Base-by-base conservation (phyloP, 1,284 basidiomycete genomes). In the Malassezia dermatis region DNA sequence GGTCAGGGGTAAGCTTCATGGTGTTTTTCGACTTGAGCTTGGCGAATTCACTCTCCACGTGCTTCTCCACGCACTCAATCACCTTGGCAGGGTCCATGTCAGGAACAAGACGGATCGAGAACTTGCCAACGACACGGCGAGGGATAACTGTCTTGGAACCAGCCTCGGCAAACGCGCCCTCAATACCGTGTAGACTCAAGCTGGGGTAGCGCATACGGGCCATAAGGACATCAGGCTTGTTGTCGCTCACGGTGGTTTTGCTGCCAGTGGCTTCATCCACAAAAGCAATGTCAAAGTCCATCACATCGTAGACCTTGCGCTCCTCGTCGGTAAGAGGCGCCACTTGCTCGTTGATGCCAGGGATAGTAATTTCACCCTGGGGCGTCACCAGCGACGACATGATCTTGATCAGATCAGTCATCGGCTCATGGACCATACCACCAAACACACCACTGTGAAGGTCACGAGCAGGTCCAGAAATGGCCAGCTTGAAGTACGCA, bases 151-250 rank as follows among this genome's bases (percentile, higher is more conserved):
- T 98, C 82, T 94, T 94, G 42, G 82, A 67, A 42, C 75, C 76
- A 0, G 75, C 59, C 40, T 66, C 65, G 11, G 84, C 87, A 80
- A 96, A 96, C 4, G 91, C 94, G 53, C 94, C 93, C 76, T 96
- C 89, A 69, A 98, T 93, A 24, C 93, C 94, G 76, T 98, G 93
- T 15, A 98, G 78, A 3, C 89, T 93, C 57, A 98, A 81, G 59
- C 84, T 86, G 1, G 90, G 89, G 76, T 84, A 82, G 46, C 77
- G 61, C 69, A 73, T 67, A 64, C 88, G 83, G 31, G 84, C 86
- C 89, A 93, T 94, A 45, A 94, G 78, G 4, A 88, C 84, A n/a
- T 80, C 78, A 28, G 84, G 82, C 75, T 90, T 91, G 76, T 93
- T 85, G 10, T 82, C 78, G 4, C 84, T 85, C 45, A 96, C 75